Percentiles rank a stretch among this genome's conserved stretches.
Evolutionary conservation across 2,329 filamentous ascomycete genomes (phyloP).

Genomic region (Xylaria sp.): DNA sequence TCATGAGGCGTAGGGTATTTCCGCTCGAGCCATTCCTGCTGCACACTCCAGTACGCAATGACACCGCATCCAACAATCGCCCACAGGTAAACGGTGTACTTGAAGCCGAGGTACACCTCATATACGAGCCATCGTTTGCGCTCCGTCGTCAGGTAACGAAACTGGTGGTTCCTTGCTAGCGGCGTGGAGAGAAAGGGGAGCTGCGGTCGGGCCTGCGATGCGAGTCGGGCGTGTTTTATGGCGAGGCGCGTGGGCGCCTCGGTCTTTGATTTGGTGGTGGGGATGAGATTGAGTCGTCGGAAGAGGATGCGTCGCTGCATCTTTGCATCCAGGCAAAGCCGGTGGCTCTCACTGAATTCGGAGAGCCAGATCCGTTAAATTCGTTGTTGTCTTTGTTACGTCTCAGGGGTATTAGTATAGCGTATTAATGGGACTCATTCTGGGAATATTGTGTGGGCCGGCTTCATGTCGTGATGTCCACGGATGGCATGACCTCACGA

Average conservation of each 20-base stretch:
- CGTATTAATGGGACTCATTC: neutral
- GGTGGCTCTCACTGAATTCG: neutral
- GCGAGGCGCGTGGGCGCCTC: conserved; percentile 7
- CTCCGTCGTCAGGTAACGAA: conserved; percentile 75
- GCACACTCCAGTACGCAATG: conserved; percentile 58
- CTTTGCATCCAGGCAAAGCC: neutral
- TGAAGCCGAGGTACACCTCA: conserved; percentile 63
- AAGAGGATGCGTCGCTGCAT: conserved; percentile 17
- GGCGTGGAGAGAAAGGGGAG: conserved; percentile 49
- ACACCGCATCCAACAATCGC: conserved; percentile 55
- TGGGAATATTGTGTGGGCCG: neutral
- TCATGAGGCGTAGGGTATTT: conserved; percentile 75
- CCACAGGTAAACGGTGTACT: conserved; percentile 63
- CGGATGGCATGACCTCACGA: neutral
- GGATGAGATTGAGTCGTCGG: conserved; percentile 11
- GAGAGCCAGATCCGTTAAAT: neutral
- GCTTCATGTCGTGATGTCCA: neutral
- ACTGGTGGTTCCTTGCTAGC: conserved; percentile 43
- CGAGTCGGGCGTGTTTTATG: conserved; percentile 41
- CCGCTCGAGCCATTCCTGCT: conserved; percentile 71
- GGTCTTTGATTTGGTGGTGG: conserved; percentile 4
- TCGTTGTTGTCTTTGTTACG: neutral
- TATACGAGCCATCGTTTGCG: conserved; percentile 64
- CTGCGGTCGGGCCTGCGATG: conserved; percentile 38
- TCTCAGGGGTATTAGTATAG: neutral